phyloP scores from a whole-genome alignment of 495 filamentous ascomycete genomes.

The Tuber borchii region DNA sequence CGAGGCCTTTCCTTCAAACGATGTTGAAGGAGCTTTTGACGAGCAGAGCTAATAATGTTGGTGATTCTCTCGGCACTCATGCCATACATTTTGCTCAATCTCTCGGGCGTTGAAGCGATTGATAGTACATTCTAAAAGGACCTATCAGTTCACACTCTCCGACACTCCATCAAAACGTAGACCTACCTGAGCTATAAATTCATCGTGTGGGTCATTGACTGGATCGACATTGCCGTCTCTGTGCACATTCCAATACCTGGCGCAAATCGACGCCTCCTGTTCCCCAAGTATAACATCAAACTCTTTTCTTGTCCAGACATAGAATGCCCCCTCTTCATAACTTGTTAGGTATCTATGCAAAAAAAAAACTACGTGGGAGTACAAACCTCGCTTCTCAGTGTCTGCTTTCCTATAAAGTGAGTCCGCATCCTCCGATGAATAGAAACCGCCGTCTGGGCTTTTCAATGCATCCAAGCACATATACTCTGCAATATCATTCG shows the following conservation, averaged over 20 bases:
- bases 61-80: slow-evolving; percentile 66
- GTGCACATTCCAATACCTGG: slow-evolving; percentile 79
- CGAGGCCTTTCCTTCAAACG: slow-evolving; percentile 67
- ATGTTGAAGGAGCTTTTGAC: slow-evolving; percentile 64
- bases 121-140: slow-evolving; percentile 53
- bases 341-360: not conserved
- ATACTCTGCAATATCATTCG: slow-evolving; percentile 79
- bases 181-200: slow-evolving; percentile 68
- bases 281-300: slow-evolving; percentile 69
- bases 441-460: slow-evolving; percentile 67
- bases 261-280: slow-evolving; percentile 65
- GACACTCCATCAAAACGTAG: slow-evolving; percentile 50
- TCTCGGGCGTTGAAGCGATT: slow-evolving; percentile 54
- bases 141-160: slow-evolving; percentile 22
- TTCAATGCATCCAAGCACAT: slow-evolving; percentile 63
- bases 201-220: slow-evolving; percentile 80
- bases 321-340: slow-evolving; percentile 75
- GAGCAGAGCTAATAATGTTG: slow-evolving; percentile 60
- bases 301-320: slow-evolving; percentile 88
- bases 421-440: slow-evolving; percentile 86
- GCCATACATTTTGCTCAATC: slow-evolving; percentile 70
- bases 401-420: slow-evolving; percentile 70
- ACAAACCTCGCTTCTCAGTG: slow-evolving; percentile 60
- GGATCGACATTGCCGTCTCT: slow-evolving; percentile 82
- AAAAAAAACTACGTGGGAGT: not conserved